phyloP scores from a whole-genome alignment of 83 land plant species.

The Larix sibirica region DNA sequence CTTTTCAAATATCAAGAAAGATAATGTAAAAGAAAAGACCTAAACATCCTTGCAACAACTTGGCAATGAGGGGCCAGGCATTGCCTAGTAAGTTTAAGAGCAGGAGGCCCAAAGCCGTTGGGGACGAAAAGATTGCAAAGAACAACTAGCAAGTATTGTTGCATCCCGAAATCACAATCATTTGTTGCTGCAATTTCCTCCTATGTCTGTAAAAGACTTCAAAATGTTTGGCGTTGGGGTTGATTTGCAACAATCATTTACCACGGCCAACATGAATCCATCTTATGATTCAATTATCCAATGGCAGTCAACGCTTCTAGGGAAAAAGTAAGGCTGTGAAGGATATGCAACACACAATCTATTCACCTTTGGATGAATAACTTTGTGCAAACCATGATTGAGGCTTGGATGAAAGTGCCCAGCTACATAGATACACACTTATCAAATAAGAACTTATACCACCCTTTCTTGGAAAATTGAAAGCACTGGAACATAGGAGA shows the following conservation, averaged over 20 bases:
- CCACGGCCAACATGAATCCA: constrained; percentile 53
- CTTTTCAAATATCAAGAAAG: too few relatives aligned
- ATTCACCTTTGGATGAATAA: constrained; percentile 82
- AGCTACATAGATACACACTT: too few relatives aligned
- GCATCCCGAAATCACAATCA: constrained; percentile 62
- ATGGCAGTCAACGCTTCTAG: constrained; percentile 77
- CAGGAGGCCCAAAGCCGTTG: constrained; percentile 77
- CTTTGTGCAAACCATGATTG: constrained; percentile 94
- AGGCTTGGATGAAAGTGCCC: constrained; percentile 80
- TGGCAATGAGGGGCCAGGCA: too few relatives aligned
- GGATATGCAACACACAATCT: constrained; percentile 76
- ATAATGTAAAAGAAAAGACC: too few relatives aligned
- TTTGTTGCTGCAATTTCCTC: constrained; percentile 76
- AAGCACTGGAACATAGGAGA: too few relatives aligned
- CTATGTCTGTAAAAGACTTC: constrained; percentile 71
- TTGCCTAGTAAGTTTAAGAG: too few relatives aligned
- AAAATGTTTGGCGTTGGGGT: constrained; percentile 77
- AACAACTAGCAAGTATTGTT: constrained; percentile 86
- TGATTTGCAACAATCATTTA: constrained; percentile 87
- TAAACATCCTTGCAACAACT: too few relatives aligned
- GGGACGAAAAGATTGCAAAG: constrained; percentile 58
- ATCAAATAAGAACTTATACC: too few relatives aligned
- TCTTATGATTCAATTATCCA: constrained; percentile 59
- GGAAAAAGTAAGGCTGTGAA: constrained; percentile 70
- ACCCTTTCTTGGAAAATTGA: too few relatives aligned